phyloP scores from a whole-genome alignment of 73 alveolate species.

The Blepharisma japonicum region DNA sequence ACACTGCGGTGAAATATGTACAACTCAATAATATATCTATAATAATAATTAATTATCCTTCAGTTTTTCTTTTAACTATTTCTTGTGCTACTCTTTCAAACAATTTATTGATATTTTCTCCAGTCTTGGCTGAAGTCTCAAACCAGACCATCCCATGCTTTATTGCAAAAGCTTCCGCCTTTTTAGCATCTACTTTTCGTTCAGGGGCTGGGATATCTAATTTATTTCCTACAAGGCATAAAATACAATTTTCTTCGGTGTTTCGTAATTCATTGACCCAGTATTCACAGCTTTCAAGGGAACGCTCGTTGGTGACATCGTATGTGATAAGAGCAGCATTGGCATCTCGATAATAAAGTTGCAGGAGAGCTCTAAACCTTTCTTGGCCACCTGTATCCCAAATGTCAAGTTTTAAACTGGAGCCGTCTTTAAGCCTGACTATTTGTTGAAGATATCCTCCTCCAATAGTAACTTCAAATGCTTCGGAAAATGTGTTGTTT shows the following conservation, averaged over 20 bases:
- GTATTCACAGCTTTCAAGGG: conserved; percentile 61
- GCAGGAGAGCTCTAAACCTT: conserved; percentile 40
- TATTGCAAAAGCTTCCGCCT: conserved; percentile 43
- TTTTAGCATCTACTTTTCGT: conserved; percentile 43
- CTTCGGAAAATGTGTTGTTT: conserved; percentile 39
- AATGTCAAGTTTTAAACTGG: conserved; percentile 30
- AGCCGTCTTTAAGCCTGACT: conserved; percentile 27
- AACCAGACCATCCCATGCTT: conserved; percentile 15
- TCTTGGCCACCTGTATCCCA: conserved; percentile 65
- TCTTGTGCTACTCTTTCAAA: conserved; percentile 24
- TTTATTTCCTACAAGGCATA: conserved; percentile 69
- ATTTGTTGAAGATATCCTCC: conserved; percentile 44
- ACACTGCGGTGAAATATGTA: too few species aligned
- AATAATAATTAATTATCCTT: too few species aligned
- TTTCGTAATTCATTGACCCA: conserved; percentile 59
- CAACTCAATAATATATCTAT: too few species aligned
- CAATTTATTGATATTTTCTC: conserved; percentile 35
- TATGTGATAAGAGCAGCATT: conserved; percentile 72
- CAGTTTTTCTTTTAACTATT: neutral
- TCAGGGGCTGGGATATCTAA: conserved; percentile 45
- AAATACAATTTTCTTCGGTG: conserved; percentile 50
- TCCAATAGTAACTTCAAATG: conserved; percentile 56
- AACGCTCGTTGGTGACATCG: conserved; percentile 62
- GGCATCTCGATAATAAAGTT: conserved; percentile 65
- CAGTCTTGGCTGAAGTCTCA: conserved; percentile 54